Base-by-base conservation (phyloP, 2,329 filamentous ascomycete genomes). In the Bipolaris oryzae region DNA sequence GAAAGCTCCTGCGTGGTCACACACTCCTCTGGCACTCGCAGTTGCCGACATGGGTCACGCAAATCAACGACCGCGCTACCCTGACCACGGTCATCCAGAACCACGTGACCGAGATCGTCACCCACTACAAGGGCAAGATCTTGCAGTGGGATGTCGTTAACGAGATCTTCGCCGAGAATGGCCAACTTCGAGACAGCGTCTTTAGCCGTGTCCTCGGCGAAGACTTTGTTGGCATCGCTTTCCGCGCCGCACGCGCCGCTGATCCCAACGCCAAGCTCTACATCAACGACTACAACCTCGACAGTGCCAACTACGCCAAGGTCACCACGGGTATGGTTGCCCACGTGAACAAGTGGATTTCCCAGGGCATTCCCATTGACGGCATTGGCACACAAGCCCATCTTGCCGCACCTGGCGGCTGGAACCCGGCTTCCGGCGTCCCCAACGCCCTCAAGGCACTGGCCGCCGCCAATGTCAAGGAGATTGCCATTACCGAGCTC, bases 241-340 rank as follows among this genome's bases (percentile, higher is more conserved):
- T 91, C 77, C 80, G 84, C 50, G 85, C 89, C 9, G 89, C 89
- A 16, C 83, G 84, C 49, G 80, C 80, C 7, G 88, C 87, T 11
- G 89, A 91, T 71, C 87, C 89, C 2, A 67, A 76, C 54, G 87
- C 86, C 3, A 88, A 88, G 76, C 80, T 92, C 38, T 92, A 90
- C 79, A 89, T 91, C 78, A 92, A 92, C 76, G 89, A 92, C 69
- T 82, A 80, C 72, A 82, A 81, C 77, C 82, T 89, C 49, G 88
- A 89, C 76, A 79, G 74, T 42, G 81, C 87, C 18, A 81, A 66
- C 62, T 82, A 83, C 67, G 78, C 82, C 61, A 91, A 92, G 79
- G 23, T 44, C 9, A 80, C 80, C 5, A 77, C 74, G 9, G 80
- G 76, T 45, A 84, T 89, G 79, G 79, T 83, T 3, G 72, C 71